A percentile compares a stretch with the other conserved stretches of the same genome.
phyloP scores from a whole-genome alignment of 1,284 basidiomycete species.

The Apiotrichum gracile region DNA sequence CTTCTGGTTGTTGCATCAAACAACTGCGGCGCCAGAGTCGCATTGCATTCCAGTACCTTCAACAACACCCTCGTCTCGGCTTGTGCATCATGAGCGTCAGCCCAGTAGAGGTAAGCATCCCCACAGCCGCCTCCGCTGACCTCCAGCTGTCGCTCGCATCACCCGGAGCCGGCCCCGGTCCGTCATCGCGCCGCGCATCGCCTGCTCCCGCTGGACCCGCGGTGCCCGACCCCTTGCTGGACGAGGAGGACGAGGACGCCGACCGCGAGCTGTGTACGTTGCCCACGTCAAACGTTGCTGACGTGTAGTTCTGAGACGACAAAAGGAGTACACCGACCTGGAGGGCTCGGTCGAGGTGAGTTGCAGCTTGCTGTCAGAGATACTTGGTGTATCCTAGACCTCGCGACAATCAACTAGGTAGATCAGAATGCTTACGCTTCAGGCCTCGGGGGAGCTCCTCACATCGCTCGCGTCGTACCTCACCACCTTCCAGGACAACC shows the following conservation, averaged over 20 bases:
- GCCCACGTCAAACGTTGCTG: slow-evolving; percentile 4
- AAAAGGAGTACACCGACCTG: slow-evolving; percentile 38
- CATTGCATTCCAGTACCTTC: too few species aligned
- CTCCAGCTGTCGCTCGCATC: too few species aligned
- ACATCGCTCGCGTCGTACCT: slow-evolving; percentile 83
- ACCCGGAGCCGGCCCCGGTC: too few species aligned
- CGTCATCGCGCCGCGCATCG: slow-evolving; percentile 1
- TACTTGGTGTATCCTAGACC: not conserved
- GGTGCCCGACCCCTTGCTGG: slow-evolving; percentile 20
- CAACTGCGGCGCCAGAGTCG: too few species aligned
- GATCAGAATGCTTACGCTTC: too few species aligned
- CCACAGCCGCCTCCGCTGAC: too few species aligned
- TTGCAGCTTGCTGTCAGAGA: not conserved
- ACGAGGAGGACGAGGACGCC: slow-evolving; percentile 22
- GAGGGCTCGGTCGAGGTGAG: slow-evolving; percentile 36
- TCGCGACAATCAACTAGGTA: too few species aligned
- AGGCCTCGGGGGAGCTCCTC: slow-evolving; percentile 56
- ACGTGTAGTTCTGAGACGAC: slow-evolving; percentile 26
- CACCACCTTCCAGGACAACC: slow-evolving; percentile 88
- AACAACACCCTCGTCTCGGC: too few species aligned
- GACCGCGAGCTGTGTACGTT: slow-evolving; percentile 27
- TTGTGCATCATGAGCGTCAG: too few species aligned
- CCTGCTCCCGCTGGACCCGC: not conserved
- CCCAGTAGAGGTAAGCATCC: too few species aligned
- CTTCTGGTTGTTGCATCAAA: too few species aligned